Evolutionary conservation across 2,329 filamentous ascomycete species (phyloP).

Genomic region (Neurospora sp.): DNA sequence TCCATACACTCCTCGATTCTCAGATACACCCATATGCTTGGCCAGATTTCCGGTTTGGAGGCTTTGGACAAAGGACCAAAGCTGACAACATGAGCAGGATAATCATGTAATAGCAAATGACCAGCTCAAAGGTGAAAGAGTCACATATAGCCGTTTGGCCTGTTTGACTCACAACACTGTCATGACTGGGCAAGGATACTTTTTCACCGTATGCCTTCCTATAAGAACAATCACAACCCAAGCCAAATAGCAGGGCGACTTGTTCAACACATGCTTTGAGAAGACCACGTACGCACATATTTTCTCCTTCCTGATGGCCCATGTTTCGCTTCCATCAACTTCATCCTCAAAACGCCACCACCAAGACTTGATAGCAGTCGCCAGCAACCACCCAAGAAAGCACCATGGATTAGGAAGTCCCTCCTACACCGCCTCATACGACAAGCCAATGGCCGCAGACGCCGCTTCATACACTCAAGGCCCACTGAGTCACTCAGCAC

Average conservation of each 20-base stretch:
- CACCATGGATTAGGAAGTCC: no score
- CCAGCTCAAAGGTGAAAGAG: background rate
- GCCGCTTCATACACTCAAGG: no score
- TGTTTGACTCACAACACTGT: background rate
- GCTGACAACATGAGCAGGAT: background rate
- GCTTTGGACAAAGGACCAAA: background rate
- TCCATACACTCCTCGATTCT: background rate
- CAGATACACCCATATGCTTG: rapidly evolving
- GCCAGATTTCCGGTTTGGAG: background rate
- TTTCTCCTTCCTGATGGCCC: background rate
- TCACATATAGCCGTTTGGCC: background rate
- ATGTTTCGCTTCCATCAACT: background rate
- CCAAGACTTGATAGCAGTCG: background rate
- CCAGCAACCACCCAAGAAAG: no score
- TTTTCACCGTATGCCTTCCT: background rate
- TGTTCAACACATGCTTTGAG: background rate
- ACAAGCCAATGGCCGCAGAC: no score
- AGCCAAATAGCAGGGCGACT: background rate
- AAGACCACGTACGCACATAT: background rate
- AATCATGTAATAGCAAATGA: background rate
- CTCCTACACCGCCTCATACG: no score
- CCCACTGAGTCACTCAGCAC: no score
- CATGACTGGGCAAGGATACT: background rate
- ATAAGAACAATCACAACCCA: background rate
- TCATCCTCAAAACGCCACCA: rapidly evolving